Evolutionary conservation across 306 rosid species (phyloP), one percentile per base, ranked within the genome.

Genomic region (Glycine latifolia): DNA sequence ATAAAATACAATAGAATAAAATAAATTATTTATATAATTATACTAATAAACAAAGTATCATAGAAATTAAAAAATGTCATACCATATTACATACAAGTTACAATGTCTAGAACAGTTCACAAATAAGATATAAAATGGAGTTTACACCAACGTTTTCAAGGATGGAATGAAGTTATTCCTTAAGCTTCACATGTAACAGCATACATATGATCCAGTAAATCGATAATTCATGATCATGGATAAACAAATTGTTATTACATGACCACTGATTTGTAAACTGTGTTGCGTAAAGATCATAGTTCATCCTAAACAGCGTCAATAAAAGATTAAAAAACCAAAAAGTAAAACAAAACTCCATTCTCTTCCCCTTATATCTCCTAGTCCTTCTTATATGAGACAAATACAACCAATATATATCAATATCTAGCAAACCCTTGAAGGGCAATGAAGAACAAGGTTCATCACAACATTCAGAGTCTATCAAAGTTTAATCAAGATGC

Each of bases 391-490:
- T 43, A 17, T 67, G 67, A 78, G 48, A 33, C 62, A 58, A 15
- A 26, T 15, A 15, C 50, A 33, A 17, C 54, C 3, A 60, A 47
- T 58, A 59, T 48, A 26, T 26, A 56, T 69, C 26, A 58, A 79
- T 37, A 50, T 68, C 16, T 39, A 68, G 4, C 49, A 68, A 78
- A 67, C 17, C 37, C 61, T 7, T 12, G 41, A 77, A 39, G 63
- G 47, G 20, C 0, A 15, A 17, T 17, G 3, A 47, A 35, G 54
- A 43, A 78, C 44, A 20, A 39, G 44, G 71, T 46, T 70, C 41
- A 69, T 31, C 26, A 46, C 31, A 47, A 39, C 31, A 16, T 48
- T 49, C 65, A 71, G 63, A 71, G 71, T 56, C 77, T 71, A 73
- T 14, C 41, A 43, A 43, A 50, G 8, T 53, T 67, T n/a, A 76